Evolutionary conservation across 768 basidiomycete species (phyloP).

Genomic region (Cystofilobasidium macerans): DNA sequence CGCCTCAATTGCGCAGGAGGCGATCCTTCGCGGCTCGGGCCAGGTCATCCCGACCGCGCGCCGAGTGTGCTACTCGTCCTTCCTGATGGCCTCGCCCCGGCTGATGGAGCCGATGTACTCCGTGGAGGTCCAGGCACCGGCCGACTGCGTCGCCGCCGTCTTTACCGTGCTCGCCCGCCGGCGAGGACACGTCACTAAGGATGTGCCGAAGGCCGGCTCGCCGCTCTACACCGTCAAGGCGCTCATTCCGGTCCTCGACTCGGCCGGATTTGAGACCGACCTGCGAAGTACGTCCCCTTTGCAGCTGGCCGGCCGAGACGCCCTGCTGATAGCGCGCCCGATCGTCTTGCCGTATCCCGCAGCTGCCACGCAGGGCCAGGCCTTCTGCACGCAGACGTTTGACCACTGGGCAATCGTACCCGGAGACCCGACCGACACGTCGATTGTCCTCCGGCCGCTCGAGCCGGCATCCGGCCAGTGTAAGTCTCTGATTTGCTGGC

Average conservation of each 20-base stretch:
- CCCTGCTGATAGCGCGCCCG: not conserved
- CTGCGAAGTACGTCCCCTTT: conserved; percentile 49
- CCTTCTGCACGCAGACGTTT: conserved; percentile 95
- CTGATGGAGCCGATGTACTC: conserved; percentile 97
- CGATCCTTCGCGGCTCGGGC: conserved; percentile 94
- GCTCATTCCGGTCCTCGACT: conserved; percentile 93
- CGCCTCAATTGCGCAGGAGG: conserved; percentile 81
- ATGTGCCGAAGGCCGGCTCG: conserved; percentile 94
- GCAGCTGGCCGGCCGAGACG: not conserved
- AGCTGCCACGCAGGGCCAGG: conserved; percentile 91
- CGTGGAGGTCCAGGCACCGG: conserved; percentile 98
- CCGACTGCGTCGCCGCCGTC: conserved; percentile 95
- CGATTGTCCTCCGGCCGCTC: conserved; percentile 86
- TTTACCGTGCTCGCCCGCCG: conserved; percentile 97
- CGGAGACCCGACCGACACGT: conserved; percentile 97
- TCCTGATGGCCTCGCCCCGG: conserved; percentile 92
- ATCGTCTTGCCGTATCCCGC: not conserved
- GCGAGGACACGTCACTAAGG: conserved; percentile 97
- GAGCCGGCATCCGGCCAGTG: conserved; percentile 90
- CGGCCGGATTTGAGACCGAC: conserved; percentile 98
- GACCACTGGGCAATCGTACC: conserved; percentile 99
- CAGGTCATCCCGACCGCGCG: conserved; percentile 99
- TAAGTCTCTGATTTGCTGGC: no score
- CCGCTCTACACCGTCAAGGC: conserved; percentile 97
- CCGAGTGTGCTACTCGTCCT: conserved; percentile 96